Evolutionary conservation across 2,329 filamentous ascomycete genomes (phyloP).

Genomic region (Arthroderma uncinatum): DNA sequence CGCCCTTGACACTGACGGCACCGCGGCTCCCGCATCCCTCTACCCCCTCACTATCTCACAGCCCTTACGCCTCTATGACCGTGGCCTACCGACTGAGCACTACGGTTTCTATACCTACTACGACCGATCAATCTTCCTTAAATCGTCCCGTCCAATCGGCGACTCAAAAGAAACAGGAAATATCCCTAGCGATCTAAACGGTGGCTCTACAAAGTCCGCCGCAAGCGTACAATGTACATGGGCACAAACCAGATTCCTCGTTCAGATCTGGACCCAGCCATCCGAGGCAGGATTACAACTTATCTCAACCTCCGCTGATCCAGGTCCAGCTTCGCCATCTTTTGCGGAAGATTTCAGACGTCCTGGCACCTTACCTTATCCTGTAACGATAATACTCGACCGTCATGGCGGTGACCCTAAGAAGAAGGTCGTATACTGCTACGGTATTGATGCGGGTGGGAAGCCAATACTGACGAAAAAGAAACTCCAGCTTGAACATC

Average conservation of each 20-base stretch:
- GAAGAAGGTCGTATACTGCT: constrained; percentile 51
- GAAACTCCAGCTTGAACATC: constrained; percentile 43
- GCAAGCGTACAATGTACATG: constrained; percentile 46
- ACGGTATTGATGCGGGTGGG: constrained; percentile 41
- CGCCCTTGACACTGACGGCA: constrained; percentile 54
- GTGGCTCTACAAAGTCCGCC: constrained; percentile 38
- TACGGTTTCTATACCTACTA: constrained; percentile 94
- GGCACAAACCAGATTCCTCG: constrained; percentile 49
- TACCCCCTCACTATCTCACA: constrained; percentile 60
- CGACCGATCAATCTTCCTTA: constrained; percentile 73
- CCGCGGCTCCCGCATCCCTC: constrained; percentile 58
- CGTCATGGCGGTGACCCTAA: constrained; percentile 46
- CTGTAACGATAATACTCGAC: constrained; percentile 49
- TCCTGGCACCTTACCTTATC: constrained; percentile 51
- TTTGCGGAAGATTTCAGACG: constrained; percentile 37
- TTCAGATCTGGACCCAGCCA: constrained; percentile 50
- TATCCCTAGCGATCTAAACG: constrained; percentile 38
- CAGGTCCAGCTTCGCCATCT: constrained; percentile 21
- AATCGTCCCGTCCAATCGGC: constrained; percentile 44
- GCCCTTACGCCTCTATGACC: constrained; percentile 74
- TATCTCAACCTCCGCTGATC: constrained; percentile 13
- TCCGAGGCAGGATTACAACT: constrained; percentile 23
- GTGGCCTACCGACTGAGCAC: constrained; percentile 67
- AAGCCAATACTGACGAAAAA: constrained; percentile 31
- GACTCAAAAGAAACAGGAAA: constrained; percentile 30